These are phyloP conservation scores for Pichia sp. DNA, from an alignment of 1,139 yeast species.

Conservation along the genomic window DNA sequence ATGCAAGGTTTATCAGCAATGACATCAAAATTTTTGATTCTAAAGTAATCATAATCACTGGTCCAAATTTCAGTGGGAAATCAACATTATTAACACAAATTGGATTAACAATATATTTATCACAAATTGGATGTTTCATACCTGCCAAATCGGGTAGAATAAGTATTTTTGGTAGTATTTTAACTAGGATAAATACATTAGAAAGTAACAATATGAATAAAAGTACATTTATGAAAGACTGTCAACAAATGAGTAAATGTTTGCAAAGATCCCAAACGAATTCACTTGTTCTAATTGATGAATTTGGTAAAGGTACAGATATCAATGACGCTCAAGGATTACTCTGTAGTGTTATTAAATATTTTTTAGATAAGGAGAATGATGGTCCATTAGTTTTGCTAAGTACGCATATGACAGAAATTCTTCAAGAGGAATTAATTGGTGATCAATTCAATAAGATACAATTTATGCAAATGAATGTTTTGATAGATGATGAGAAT, in stretches of 20 bases:
- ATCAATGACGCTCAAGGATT: conserved; percentile 39
- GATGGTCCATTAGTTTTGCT: conserved; percentile 31
- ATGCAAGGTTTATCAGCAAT: conserved; percentile 26
- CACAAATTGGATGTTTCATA: conserved; percentile 44
- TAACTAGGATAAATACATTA: conserved; percentile 27
- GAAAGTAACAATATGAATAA: conserved; percentile 37
- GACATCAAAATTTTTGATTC: conserved; percentile 27
- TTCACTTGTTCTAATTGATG: conserved; percentile 40
- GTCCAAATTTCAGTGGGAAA: conserved; percentile 49
- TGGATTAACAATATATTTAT: conserved; percentile 37
- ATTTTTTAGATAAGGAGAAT: conserved; percentile 14
- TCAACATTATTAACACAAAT: conserved; percentile 39
- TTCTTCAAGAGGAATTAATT: conserved; percentile 27
- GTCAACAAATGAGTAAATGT: conserved; percentile 35
- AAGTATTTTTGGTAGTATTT: conserved; percentile 37
- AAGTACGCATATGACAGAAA: conserved; percentile 40
- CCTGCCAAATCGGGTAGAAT: conserved; percentile 39
- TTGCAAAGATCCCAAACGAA: conserved; percentile 24
- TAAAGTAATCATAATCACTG: conserved; percentile 38
- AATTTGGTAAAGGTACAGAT: conserved; percentile 48
- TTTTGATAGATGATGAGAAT: background rate
- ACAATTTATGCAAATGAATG: conserved; percentile 12
- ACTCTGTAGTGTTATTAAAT: conserved; percentile 33
- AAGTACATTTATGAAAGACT: conserved; percentile 42
- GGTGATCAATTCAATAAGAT: background rate